These are phyloP conservation scores for Alternaria burnsii DNA, from an alignment of 2,329 filamentous ascomycete species.

Conservation along the genomic window DNA sequence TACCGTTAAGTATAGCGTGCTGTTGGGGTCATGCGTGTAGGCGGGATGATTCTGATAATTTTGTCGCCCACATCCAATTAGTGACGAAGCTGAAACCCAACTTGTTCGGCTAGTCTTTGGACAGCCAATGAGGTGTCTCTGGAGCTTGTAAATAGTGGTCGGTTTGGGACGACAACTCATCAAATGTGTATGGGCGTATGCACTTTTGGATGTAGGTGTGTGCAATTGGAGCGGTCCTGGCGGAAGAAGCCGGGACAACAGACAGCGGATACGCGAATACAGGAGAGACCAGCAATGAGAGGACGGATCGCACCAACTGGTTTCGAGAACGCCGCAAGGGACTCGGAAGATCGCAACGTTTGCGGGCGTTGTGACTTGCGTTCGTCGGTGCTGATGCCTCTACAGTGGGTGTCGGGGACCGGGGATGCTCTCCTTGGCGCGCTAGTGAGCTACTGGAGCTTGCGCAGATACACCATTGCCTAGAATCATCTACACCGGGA, in stretches of 20 bases:
- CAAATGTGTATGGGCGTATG: constrained; percentile 43
- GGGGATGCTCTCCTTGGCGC: constrained; percentile 19
- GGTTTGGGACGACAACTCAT: constrained; percentile 50
- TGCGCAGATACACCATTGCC: constrained; percentile 45
- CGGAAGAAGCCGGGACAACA: constrained; percentile 24
- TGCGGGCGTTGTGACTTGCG: neutral
- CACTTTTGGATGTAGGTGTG: constrained; percentile 27
- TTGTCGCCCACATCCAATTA: constrained; percentile 45
- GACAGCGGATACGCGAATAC: neutral
- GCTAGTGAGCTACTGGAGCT: constrained; percentile 30
- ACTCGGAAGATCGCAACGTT: neutral
- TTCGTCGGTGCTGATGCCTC: neutral
- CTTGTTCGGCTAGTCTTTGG: constrained; percentile 39
- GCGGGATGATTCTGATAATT: constrained; percentile 45
- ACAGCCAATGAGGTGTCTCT: constrained; percentile 41
- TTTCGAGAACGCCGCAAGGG: neutral
- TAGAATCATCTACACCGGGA: constrained; percentile 34
- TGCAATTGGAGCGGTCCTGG: constrained; percentile 40
- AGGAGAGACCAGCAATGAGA: neutral
- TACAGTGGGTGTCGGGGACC: neutral
- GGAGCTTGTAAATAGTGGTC: constrained; percentile 38
- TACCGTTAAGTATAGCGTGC: constrained; percentile 36
- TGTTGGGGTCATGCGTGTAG: constrained; percentile 49
- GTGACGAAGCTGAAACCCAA: constrained; percentile 48
- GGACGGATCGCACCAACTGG: neutral